Conservation (phyloP, 169 alveolate species). For the Plasmodium coatneyi region DNA sequence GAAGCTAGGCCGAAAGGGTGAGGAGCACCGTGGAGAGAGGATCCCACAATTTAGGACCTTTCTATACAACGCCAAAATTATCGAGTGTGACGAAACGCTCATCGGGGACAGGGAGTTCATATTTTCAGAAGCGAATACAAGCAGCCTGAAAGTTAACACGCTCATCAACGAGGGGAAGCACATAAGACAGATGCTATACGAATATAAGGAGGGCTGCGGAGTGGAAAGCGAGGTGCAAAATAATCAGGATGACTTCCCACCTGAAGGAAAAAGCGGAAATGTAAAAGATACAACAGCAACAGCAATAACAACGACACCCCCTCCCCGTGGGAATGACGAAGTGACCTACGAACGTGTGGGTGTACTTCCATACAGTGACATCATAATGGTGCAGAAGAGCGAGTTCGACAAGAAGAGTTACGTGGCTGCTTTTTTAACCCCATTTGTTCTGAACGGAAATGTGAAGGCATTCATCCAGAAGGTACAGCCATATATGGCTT, state of each 20-base stretch:
- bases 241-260: neutral
- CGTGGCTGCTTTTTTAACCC: conserved; percentile 62
- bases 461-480: conserved; percentile 20
- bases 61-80: conserved; percentile 44
- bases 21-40: neutral
- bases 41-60: conserved; percentile 3
- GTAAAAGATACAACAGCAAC: neutral
- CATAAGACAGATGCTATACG: conserved; percentile 13
- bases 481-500: conserved; percentile 19
- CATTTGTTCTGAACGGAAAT: conserved; percentile 53
- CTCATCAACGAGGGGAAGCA: conserved; percentile 52
- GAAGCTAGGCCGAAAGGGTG: neutral
- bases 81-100: conserved; percentile 50
- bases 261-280: neutral
- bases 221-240: neutral
- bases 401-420: neutral
- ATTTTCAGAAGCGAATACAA: conserved; percentile 22
- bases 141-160: conserved; percentile 5
- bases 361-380: conserved; percentile 49
- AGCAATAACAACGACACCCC: neutral
- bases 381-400: conserved; percentile 19
- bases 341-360: conserved; percentile 22
- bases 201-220: conserved; percentile 23
- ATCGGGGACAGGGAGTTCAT: conserved; percentile 26
- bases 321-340: neutral